These are phyloP conservation scores for Xylogone sp. DNA, from an alignment of 2,329 filamentous ascomycete species.

Conservation along the genomic window DNA sequence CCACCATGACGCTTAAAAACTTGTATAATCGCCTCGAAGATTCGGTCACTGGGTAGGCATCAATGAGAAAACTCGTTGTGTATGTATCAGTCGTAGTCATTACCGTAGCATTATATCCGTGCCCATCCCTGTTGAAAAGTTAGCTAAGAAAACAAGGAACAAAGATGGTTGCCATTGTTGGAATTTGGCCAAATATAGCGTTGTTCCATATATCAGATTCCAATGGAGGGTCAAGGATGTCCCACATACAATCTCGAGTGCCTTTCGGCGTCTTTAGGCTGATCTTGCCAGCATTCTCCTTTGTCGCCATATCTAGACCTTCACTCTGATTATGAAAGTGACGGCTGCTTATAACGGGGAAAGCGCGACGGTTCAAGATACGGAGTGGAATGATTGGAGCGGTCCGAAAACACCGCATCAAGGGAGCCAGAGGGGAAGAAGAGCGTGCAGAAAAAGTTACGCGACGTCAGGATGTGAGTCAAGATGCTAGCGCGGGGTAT, in stretches of 20 bases:
- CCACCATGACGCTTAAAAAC: constrained; percentile 84
- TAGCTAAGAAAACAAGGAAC: constrained; percentile 6
- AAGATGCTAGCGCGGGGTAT: not conserved
- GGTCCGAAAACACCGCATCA: not conserved
- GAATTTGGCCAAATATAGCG: constrained; percentile 1
- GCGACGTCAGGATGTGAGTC: not conserved
- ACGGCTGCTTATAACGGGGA: not conserved
- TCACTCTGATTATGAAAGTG: not conserved
- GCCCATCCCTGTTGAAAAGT: constrained; percentile 52
- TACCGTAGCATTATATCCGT: constrained; percentile 71
- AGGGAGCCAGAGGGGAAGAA: not conserved
- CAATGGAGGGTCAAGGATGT: not conserved
- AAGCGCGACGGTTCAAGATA: not conserved
- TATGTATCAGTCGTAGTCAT: not conserved
- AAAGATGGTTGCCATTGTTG: not conserved
- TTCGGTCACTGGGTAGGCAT: constrained; percentile 50
- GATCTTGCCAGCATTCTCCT: constrained; percentile 23
- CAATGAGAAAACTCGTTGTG: not conserved
- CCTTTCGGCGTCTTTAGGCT: constrained; percentile 85
- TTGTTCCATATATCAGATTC: not conserved
- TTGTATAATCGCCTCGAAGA: constrained; percentile 70
- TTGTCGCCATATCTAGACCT: constrained; percentile 29
- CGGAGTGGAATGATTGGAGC: not conserved
- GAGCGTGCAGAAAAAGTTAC: not conserved
- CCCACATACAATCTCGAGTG: constrained; percentile 71